These are phyloP conservation scores for Pyrenula massariospora DNA, from an alignment of 495 filamentous ascomycete species.

Conservation along the genomic window DNA sequence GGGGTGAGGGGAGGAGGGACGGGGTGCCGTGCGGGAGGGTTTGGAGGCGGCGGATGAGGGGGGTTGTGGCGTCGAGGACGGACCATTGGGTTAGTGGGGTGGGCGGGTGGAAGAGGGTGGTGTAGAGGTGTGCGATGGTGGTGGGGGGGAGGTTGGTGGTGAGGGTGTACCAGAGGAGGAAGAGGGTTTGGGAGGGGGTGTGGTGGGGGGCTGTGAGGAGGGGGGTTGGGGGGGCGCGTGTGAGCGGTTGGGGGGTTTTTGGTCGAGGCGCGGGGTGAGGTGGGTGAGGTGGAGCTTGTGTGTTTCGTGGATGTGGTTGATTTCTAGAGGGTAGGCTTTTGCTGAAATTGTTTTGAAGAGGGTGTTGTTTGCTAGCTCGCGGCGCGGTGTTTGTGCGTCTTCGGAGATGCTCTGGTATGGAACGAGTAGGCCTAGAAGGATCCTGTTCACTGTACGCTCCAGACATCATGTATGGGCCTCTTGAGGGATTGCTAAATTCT, in stretches of 20 bases:
- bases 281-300: background rate
- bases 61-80: slow-evolving; percentile 5
- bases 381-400: background rate
- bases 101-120: background rate
- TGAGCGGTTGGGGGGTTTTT: background rate
- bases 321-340: background rate
- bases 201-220: background rate
- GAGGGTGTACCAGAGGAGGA: background rate
- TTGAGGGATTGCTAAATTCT: background rate
- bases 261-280: background rate
- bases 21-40: slow-evolving; percentile 9
- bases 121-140: background rate
- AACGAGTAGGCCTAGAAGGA: background rate
- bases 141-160: background rate
- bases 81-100: background rate
- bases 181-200: background rate
- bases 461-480: background rate
- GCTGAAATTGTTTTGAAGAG: background rate
- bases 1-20: background rate
- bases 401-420: background rate
- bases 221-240: background rate
- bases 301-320: background rate
- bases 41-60: slow-evolving; percentile 5
- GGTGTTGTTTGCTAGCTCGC: background rate
- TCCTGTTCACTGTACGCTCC: background rate